Base-by-base conservation (phyloP, 352 stramenopile genomes). In the Pythium vanterpoolii region DNA sequence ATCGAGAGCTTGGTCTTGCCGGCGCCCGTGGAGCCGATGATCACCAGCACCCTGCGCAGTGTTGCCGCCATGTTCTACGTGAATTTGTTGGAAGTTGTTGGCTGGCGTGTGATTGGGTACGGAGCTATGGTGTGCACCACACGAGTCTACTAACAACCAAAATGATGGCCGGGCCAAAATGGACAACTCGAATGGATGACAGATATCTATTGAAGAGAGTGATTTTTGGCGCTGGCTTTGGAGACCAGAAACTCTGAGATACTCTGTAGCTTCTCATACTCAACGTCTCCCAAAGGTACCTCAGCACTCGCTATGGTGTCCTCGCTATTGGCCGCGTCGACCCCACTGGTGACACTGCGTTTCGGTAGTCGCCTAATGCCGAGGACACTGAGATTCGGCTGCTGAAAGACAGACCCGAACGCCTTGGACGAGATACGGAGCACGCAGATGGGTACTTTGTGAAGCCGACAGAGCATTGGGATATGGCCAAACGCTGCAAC, bases 1-100 rank as follows among this genome's bases (percentile, higher is more conserved):
- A 97, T 85, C 5, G 88, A 93, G 31, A 97, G 82, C 76, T 97
- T 97, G 9, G 90, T 96, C 75, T 97, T 97, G 55, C 90, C 90
- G 9, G 87, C 86, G 43, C 90, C 90, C 24, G 90, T 97, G n/a
- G 90, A 94, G 55, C 90, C 90, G 33, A 97, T 77, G 28, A 97
- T 77, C 60, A 97, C 87, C 34, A 97, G 55, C 59, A 96, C 77
- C 62, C 90, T 93, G 44, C 79, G 86, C 68, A 92, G 56, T 49
- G 64, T 55, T 33, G 61, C 52, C 43, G 65, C 55, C 66, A 75
- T 30, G 18, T 38, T 51, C 26, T 21, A 16, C 2, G 14, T 36
- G 2, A n/a, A 11, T 21, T 24, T 75, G 6, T 59, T 57, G 21
- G 34, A 36, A 36, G 4, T 47, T 24, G 27, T 39, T 42, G 24